Percentiles rank a stretch among this genome's conserved stretches.
These are phyloP conservation scores for Fusarium citri DNA, from an alignment of 2,329 filamentous ascomycete genomes.

Conservation along the genomic window DNA sequence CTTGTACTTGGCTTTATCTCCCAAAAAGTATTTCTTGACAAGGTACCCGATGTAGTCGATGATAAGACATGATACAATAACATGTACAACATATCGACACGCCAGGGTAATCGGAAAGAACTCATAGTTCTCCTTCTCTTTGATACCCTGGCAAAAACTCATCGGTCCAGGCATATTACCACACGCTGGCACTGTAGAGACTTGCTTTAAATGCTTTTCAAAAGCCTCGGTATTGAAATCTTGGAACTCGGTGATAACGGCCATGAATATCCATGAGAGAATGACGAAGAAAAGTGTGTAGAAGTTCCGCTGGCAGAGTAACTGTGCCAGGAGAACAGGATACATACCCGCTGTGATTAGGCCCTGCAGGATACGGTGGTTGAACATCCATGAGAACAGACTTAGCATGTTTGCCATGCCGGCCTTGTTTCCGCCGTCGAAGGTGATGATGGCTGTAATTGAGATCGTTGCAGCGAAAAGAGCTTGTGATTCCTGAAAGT, in stretches of 20 bases:
- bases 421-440: neutral
- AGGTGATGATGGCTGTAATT: neutral
- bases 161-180: neutral
- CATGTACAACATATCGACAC: neutral
- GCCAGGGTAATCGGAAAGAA: neutral
- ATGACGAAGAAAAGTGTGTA: neutral
- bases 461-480: slow-evolving; percentile 3
- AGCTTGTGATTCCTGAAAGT: slow-evolving; percentile 7
- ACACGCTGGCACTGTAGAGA: neutral
- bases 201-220: neutral
- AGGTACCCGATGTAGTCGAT: neutral
- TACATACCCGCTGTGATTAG: neutral
- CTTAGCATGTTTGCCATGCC: neutral
- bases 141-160: slow-evolving; percentile 12
- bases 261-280: neutral
- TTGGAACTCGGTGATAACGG: neutral
- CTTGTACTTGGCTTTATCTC: neutral
- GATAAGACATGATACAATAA: neutral
- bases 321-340: neutral
- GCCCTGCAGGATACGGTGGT: neutral
- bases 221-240: neutral
- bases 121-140: neutral
- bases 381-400: neutral
- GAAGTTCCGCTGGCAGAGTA: neutral
- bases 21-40: neutral